Percentiles rank a stretch among this genome's conserved stretches.
Evolutionary conservation across 306 rosid genomes (phyloP).

Genomic region (Mucuna pruriens): DNA sequence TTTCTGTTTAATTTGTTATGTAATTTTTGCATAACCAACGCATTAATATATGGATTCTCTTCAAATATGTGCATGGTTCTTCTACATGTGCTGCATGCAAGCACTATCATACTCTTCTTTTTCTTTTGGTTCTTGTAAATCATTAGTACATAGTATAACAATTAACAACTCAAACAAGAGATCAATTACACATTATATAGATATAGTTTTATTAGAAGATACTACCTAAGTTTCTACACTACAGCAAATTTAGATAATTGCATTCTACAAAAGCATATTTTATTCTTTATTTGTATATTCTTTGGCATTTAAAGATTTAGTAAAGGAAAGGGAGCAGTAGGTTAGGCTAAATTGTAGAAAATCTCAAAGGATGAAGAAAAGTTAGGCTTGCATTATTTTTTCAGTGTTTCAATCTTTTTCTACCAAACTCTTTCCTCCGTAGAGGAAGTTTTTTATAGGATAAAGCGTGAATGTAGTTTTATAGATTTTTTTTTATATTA

Average conservation of each 20-base stretch:
- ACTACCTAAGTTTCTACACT: too few species aligned
- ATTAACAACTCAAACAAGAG: background rate
- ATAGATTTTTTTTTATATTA: too few species aligned
- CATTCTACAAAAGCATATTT: background rate
- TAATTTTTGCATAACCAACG: background rate
- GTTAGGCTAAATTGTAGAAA: background rate
- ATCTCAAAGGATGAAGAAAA: background rate
- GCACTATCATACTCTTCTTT: background rate
- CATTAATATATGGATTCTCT: background rate
- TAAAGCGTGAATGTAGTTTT: too few species aligned
- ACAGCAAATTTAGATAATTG: background rate
- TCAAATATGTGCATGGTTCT: background rate
- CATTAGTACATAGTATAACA: background rate
- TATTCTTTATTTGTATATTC: background rate
- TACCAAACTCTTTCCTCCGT: background rate
- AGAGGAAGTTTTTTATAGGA: too few species aligned
- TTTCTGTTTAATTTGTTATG: too few species aligned
- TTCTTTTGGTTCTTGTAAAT: background rate
- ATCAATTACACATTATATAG: background rate
- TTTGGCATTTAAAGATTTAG: background rate
- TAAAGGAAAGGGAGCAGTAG: background rate
- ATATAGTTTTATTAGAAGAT: background rate
- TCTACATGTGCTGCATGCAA: background rate
- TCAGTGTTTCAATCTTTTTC: background rate
- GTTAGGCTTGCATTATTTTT: too few species aligned